Conservation (phyloP, 1,284 basidiomycete species). For the Pseudozyma hubeiensis region DNA sequence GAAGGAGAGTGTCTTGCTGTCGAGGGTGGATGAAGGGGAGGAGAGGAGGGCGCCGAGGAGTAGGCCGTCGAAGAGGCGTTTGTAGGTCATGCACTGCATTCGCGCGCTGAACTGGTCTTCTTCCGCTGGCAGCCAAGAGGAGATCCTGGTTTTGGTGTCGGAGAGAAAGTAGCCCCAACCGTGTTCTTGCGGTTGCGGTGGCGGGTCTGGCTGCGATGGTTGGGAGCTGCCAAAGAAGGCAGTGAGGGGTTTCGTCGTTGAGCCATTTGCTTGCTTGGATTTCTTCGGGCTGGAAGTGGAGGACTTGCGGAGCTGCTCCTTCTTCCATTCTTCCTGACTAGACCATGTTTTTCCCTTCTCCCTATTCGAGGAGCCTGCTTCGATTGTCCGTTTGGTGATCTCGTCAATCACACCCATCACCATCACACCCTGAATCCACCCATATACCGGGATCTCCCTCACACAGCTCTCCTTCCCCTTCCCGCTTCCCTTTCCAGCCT, state of each 20-base stretch:
- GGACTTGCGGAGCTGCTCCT: constrained; percentile 23
- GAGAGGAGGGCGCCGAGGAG: constrained; percentile 36
- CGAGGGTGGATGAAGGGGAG: neutral
- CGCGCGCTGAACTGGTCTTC: constrained; percentile 53
- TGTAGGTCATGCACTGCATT: constrained; percentile 66
- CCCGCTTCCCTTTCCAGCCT: constrained; percentile 7
- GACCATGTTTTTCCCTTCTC: constrained; percentile 33
- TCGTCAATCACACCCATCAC: constrained; percentile 65
- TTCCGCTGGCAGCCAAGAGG: constrained; percentile 36
- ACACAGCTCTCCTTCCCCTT: constrained; percentile 23
- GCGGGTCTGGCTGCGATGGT: neutral
- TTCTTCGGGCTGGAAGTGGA: constrained; percentile 20
- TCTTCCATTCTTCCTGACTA: constrained; percentile 57
- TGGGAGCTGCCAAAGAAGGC: constrained; percentile 28
- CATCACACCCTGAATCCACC: constrained; percentile 52
- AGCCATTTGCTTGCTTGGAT: constrained; percentile 1
- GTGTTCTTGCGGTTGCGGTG: neutral
- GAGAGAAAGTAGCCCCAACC: constrained; percentile 45
- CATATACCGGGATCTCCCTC: constrained; percentile 62
- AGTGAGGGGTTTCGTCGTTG: constrained; percentile 1
- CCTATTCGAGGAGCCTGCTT: neutral
- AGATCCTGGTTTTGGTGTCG: constrained; percentile 63
- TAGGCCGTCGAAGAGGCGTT: constrained; percentile 52
- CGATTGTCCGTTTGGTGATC: constrained; percentile 29
- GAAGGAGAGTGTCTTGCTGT: neutral